Evolutionary conservation across 176 grass and related monocot genomes (phyloP), one percentile per base, ranked within the genome.

Genomic region (Cenchrus americanus): DNA sequence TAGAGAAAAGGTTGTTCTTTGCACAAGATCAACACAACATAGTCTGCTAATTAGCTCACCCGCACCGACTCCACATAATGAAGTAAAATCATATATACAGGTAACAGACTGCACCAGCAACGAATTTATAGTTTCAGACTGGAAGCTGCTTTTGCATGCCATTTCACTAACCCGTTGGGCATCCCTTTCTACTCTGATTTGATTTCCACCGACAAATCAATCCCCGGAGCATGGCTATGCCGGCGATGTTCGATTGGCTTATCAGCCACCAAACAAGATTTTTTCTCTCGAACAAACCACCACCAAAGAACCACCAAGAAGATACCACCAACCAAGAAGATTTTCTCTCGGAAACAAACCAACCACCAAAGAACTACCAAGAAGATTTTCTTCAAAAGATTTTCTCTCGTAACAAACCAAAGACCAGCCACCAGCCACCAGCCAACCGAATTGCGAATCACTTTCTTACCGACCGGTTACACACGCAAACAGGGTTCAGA

Each of bases 101-200:
- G 7, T 79, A 40, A 62, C 41, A 44, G 8, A 84, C 13, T 2
- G n/a, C 62, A 46, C 5, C 9, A 41, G 37, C 24, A 8, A 83
- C n/a, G n/a, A 22, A 67, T 60, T 44, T 15, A 34, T 37, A 68
- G 10, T 71, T 71, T 71, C 75, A 85, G 69, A 26, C 69, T 71
- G 44, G 34, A 6, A 37, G 73, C 62, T 48, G 14, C 5, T 7
- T 75, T 42, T 24, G 30, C 19, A 62, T 66, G 21, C 7, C 43
- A 44, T 9, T 44, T 12, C 23, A 24, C 26, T 17, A 18, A n/a
- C 7, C 52, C 54, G 41, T 49, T 23, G 63, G 9, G 5, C n/a
- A 44, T 21, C 14, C 17, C 48, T 48, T 32, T 49, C 18, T 34
- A 37, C 40, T 67, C 51, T 69, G 44, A 85, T 61, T 46, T 69